Evolutionary conservation across 352 stramenopile species (phyloP), one percentile per base, ranked within the genome.

Genomic region (Halophytophthora batemanensis): DNA sequence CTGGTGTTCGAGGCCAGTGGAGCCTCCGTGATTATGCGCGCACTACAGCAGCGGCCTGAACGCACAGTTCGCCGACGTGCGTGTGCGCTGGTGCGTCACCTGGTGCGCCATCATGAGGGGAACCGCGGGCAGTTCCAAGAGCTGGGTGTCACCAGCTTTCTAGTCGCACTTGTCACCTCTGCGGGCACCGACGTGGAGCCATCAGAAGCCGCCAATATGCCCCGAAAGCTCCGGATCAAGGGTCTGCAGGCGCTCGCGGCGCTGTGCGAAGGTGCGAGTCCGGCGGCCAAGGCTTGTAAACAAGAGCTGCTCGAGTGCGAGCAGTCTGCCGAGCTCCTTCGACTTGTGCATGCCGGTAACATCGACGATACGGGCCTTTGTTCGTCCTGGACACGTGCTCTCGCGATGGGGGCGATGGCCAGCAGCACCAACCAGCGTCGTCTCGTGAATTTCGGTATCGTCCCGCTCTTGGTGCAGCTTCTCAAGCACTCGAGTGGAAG

Each of bases 261-360:
- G 3, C 56, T 92, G 22, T 75, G 66, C 29, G 50, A 64, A 13
- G 77, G 76, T 3, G 39, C 53, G 15, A 71, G 31, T 0, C 0
- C 44, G 2, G 55, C 51, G 4, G 60, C 75, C 10, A 80, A 69
- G 45, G 39, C 57, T 1, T 77, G 64, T 44, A 92, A 90, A 41
- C 69, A 69, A 18, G 77, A 90, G 19, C 45, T 80, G 11, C 38
- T 90, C 2, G 75, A 90, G 23, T 85, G 67, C 12, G 71, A 85
- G 0, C 54, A 71, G 29, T 74, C 74, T 10, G 15, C 44, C 18
- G 49, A 66, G 14, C 50, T 92, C 7, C 36, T 83, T 3, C 39
- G 46, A 0, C 42, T 89, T 36, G 64, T 77, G 4, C 19, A 39
- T 14, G 8, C 18, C 22, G 45, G 45, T 11, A 28, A 64, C 47